These are phyloP conservation scores for Nakazawaea pomicola DNA, from an alignment of 805 yeast species.

Conservation along the genomic window DNA sequence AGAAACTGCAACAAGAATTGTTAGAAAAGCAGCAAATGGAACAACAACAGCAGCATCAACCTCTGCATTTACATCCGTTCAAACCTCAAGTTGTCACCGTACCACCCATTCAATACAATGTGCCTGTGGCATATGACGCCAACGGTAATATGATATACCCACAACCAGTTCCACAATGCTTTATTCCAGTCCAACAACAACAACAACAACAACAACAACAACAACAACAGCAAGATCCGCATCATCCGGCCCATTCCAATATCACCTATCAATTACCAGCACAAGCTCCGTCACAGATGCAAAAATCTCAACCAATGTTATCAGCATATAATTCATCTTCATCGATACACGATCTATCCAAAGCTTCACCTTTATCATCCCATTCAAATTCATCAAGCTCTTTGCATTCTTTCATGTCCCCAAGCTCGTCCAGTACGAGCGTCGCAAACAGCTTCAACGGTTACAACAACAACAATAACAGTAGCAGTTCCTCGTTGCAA, in stretches of 20 bases:
- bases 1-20: conserved; percentile 20
- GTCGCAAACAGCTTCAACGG: conserved; percentile 13
- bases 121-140: conserved; percentile 13
- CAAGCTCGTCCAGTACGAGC: conserved; percentile 21
- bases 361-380: conserved; percentile 19
- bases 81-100: background rate
- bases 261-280: conserved; percentile 15
- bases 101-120: conserved; percentile 4
- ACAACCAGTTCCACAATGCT: conserved; percentile 14
- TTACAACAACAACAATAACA: conserved; percentile 15
- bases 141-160: conserved; percentile 13
- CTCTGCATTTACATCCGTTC: background rate
- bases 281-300: too few relatives aligned
- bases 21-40: conserved; percentile 7
- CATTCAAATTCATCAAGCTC: conserved; percentile 28
- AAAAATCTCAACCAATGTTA: background rate
- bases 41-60: background rate
- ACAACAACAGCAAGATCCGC: too few relatives aligned
- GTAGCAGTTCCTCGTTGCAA: conserved; percentile 10
- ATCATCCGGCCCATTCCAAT: too few relatives aligned
- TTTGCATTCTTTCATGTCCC: conserved; percentile 19
- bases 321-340: background rate
- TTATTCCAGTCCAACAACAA: conserved; percentile 7
- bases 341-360: background rate
- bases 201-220: conserved; percentile 14